Base-by-base conservation (phyloP, 2,329 filamentous ascomycete species). In the Arachnopeziza araneosa region DNA sequence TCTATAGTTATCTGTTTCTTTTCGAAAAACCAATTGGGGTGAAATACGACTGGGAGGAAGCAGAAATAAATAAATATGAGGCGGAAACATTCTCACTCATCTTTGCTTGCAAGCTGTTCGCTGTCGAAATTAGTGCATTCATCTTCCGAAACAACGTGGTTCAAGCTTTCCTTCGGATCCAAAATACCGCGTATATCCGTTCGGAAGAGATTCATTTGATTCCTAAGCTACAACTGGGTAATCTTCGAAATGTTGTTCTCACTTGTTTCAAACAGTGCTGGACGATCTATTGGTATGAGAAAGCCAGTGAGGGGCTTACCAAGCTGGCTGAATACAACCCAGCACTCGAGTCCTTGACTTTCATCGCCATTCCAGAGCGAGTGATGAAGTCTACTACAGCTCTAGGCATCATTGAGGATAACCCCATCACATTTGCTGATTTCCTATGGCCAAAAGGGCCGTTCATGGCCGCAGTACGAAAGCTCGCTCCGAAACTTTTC, bases 101-200 rank as follows among this genome's bases (percentile, higher is more conserved):
- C 10, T 24, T 54, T 10, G 59, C 63, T 4, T 71, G 69, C 55
- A 69, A 67, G 56, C 66, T 66, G 49, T 62, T 71, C 32, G 56
- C 58, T 1, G 24, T 58, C 1, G 69, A 71, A 55, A 58, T 57
- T n/a, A 55, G 61, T 0, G 24, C 44, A n/a, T 70, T 65, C 12
- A 36, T 71, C 19, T 71, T 68, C 57, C 58, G 55, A 17, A 61
- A 66, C 23, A 71, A 71, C 48, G 60, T 30, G 2, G 66, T 71
- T 50, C 62, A 62, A 26, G 63, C 66, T 5, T 26, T 71, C 2
- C 56, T 71, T 2, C 63, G 67, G 50, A 4, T 24, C 55, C 9
- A 26, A 50, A 24, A 54, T 49, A 6, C 30, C 26, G 36, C 21
- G 49, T 26, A 44, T 44, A 44, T 44, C 36, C 36, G 36, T 19